Conservation (phyloP, 495 filamentous ascomycete species). For the Cairneyella variabilis region DNA sequence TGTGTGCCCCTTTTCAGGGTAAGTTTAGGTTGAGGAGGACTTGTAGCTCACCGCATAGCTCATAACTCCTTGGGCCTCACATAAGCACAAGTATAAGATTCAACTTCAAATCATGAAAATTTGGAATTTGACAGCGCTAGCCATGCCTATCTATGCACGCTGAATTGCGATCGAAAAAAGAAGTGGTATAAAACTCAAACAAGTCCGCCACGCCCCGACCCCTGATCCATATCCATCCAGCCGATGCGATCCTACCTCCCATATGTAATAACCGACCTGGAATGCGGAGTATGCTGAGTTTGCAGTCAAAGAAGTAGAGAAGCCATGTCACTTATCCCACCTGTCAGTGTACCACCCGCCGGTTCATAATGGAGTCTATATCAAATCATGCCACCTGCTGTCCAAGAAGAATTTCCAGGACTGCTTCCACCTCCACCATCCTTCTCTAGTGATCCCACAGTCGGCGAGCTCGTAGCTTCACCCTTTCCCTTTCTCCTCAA, state of each 20-base stretch:
- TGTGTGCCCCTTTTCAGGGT: no score
- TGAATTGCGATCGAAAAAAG: conserved; percentile 11
- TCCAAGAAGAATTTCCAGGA: background rate
- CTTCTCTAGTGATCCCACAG: conserved; percentile 2
- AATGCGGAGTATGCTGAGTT: background rate
- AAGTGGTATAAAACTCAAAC: conserved; percentile 12
- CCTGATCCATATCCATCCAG: background rate
- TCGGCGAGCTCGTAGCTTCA: conserved; percentile 20
- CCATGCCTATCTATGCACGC: conserved; percentile 9
- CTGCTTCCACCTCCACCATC: background rate
- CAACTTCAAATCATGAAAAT: no score
- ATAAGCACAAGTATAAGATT: no score
- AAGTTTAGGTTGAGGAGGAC: no score
- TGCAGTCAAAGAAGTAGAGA: background rate
- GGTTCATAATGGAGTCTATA: no score
- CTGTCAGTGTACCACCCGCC: background rate
- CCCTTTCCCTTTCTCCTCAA: conserved; percentile 37
- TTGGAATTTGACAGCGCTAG: no score
- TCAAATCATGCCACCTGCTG: background rate
- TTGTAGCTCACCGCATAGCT: no score
- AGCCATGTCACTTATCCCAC: background rate
- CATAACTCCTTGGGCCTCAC: no score
- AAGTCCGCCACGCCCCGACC: background rate
- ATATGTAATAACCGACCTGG: no score
- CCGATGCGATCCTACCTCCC: no score